Base-by-base conservation (phyloP, 2,329 filamentous ascomycete species). In the Decorospora gaudefroyi region DNA sequence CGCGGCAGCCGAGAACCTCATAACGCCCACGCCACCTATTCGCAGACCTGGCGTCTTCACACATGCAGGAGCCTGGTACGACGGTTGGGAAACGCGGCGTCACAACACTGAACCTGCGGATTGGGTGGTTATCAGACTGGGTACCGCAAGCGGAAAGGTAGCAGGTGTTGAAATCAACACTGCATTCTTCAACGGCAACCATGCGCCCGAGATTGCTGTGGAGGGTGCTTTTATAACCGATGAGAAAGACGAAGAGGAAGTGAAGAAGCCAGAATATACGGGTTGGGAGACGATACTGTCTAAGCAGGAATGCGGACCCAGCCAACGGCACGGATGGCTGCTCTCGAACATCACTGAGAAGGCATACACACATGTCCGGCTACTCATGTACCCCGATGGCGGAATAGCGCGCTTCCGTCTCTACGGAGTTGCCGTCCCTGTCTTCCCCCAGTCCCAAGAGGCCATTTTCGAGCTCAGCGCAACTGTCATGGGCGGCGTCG, bases 321-420 rank as follows among this genome's bases (percentile, higher is more conserved):
- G 78, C 37, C 83, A 85, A 68, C 74, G 87, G 47, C 88, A 90
- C 61, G 86, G 77, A 3, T 93, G 88, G 88, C 78, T 81, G 62
- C 75, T 92, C 11, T 72, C 76, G 11, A 63, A 65, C 12, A 46
- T 65, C 13, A 83, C 81, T 0, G 71, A 73, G 22, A 87, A 87
- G 69, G 80, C 83, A 40, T 91, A 87, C 71, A 91, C 88, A 0
- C 88, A 93, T 67, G 86, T 91, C 27, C 76, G 87, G 22, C 75
- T 93, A 42, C 87, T 88, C 67, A 91, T 91, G 88, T 91, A 89
- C 65, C 87, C 88, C 0, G 88, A 93, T 63, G 88, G 88, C 34
- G 88, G 88, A 34, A 92, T 93, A 61, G 87, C 88, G 26, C 76
- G 88, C 37, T 91, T 92, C 73, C 78, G 87, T 15, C 79, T 92